These are phyloP conservation scores for Xylariaceae sp. DNA, from an alignment of 2,329 filamentous ascomycete genomes.

Conservation along the genomic window DNA sequence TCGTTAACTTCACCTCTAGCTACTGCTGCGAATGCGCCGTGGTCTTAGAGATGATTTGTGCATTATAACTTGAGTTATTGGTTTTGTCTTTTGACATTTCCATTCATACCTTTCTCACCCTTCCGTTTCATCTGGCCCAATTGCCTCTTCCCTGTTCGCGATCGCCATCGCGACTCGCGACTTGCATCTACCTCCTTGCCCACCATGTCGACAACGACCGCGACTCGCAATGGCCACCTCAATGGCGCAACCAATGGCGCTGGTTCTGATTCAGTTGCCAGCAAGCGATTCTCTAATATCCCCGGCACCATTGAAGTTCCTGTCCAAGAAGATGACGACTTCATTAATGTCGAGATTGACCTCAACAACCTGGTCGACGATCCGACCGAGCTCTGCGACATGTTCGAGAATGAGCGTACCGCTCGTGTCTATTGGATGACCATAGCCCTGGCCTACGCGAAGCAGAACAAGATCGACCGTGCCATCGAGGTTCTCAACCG, in stretches of 20 bases:
- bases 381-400: slow-evolving; percentile 89
- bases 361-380: slow-evolving; percentile 91
- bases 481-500: slow-evolving; percentile 75
- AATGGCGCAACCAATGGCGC: slow-evolving; percentile 52
- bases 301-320: slow-evolving; percentile 70
- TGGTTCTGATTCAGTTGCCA: slow-evolving; percentile 45
- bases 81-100: slow-evolving; percentile 25
- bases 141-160: slow-evolving; percentile 1
- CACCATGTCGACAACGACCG: slow-evolving; percentile 45
- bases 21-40: neutral
- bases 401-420: slow-evolving; percentile 92
- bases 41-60: slow-evolving; percentile 21
- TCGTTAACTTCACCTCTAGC: neutral
- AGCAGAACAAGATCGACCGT: slow-evolving; percentile 91
- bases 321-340: slow-evolving; percentile 67
- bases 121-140: neutral
- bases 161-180: neutral
- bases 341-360: slow-evolving; percentile 87
- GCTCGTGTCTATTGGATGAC: slow-evolving; percentile 96
- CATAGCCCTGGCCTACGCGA: slow-evolving; percentile 95
- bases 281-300: slow-evolving; percentile 68
- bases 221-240: slow-evolving; percentile 50
- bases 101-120: neutral
- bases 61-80: slow-evolving; percentile 13
- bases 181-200: neutral